phyloP scores from a whole-genome alignment of 2,329 filamentous ascomycete species.

The Diaporthe humulicola region DNA sequence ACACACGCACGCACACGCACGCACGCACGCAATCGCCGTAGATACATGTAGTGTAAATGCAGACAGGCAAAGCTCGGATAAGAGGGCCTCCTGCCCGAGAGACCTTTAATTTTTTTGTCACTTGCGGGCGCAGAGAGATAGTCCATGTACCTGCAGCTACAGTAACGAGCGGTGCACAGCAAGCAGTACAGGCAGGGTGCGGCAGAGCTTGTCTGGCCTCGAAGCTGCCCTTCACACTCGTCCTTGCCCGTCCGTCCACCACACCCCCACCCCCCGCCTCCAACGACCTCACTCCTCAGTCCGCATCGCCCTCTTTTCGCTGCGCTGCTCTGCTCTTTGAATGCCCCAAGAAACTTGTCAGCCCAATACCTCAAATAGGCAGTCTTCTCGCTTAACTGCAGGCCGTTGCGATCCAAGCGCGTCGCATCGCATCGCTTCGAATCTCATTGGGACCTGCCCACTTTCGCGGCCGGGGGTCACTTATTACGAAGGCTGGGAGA shows the following conservation, averaged over 20 bases:
- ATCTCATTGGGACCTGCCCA: constrained; percentile 31
- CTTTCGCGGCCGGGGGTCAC: constrained; percentile 33
- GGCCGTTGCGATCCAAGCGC: constrained; percentile 34
- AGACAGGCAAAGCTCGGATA: not conserved
- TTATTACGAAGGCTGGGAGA: constrained; percentile 40
- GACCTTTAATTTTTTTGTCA: not conserved
- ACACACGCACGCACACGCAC: not conserved
- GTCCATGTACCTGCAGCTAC: constrained; percentile 31
- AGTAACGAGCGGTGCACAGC: not conserved
- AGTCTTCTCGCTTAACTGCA: constrained; percentile 31
- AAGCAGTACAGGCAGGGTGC: not conserved
- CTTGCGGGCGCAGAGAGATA: not conserved
- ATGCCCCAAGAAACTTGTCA: not conserved
- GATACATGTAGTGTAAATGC: not conserved
- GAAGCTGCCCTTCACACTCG: constrained; percentile 4
- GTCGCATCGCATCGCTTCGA: constrained; percentile 25
- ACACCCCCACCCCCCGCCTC: not conserved
- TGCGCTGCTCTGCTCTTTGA: not conserved
- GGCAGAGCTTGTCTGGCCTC: constrained; percentile 12
- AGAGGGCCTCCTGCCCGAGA: constrained; percentile 18
- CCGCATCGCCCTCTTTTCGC: not conserved
- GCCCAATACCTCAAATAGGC: constrained; percentile 3
- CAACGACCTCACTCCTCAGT: constrained; percentile 16
- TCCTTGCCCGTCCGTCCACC: not conserved
- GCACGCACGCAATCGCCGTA: not conserved